phyloP scores from a whole-genome alignment of 495 filamentous ascomycete genomes.

The Lasiosphaeria hispida region DNA sequence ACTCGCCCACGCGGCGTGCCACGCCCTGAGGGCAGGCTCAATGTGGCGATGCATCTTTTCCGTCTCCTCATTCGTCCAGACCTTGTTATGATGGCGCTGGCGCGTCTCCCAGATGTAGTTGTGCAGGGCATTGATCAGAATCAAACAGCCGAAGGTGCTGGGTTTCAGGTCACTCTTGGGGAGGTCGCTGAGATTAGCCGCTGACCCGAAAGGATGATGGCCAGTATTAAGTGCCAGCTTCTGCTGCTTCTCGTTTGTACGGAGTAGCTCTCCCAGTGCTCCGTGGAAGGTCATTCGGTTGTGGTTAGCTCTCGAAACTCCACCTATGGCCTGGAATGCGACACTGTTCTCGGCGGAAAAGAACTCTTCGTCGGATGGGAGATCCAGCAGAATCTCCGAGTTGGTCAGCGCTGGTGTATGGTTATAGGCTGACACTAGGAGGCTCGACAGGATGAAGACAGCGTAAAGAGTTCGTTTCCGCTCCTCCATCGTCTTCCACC shows the following conservation, averaged over 20 bases:
- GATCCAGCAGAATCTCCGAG: conserved; percentile 85
- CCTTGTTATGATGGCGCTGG: conserved; percentile 81
- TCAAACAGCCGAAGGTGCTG: conserved; percentile 90
- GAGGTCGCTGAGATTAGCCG: conserved; percentile 44
- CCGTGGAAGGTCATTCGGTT: conserved; percentile 68
- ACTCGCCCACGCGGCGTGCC: conserved; percentile 91
- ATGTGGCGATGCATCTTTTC: conserved; percentile 97
- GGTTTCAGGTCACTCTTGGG: conserved; percentile 69
- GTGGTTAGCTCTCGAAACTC: conserved; percentile 61
- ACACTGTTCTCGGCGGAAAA: conserved; percentile 81
- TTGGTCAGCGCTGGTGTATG: conserved; percentile 87
- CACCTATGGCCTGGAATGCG: conserved; percentile 75
- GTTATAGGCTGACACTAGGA: conserved; percentile 90
- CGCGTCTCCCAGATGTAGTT: conserved; percentile 99
- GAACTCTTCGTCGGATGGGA: conserved; percentile 92
- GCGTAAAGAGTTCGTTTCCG: conserved; percentile 91
- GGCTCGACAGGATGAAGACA: conserved; percentile 85
- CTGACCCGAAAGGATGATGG: conserved; percentile 46
- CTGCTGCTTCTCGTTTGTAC: conserved; percentile 69
- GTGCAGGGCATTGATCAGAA: conserved; percentile 93
- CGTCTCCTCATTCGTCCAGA: conserved; percentile 89
- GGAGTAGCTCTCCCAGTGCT: conserved; percentile 76
- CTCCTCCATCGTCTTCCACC: conserved; percentile 87
- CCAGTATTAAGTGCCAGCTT: conserved; percentile 41
- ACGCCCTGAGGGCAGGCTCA: conserved; percentile 89